A percentile compares a stretch with the other conserved stretches of the same genome.
Conservation (phyloP, 495 filamentous ascomycete genomes). For the Penicillium nucicola region DNA sequence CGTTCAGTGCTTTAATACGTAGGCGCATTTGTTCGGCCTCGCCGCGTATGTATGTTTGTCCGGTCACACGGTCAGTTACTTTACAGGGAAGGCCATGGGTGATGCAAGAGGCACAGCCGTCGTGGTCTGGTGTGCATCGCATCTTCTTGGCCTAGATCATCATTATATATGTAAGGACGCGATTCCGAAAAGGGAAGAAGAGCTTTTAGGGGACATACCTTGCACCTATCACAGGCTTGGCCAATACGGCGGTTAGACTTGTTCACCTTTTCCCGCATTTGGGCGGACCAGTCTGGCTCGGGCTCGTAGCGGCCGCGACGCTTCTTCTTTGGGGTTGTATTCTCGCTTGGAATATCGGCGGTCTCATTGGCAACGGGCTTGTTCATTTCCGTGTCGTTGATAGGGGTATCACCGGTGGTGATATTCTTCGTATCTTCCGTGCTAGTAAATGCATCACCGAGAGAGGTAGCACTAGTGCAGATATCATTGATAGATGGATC, state of each 20-base stretch:
- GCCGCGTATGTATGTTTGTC: constrained; percentile 72
- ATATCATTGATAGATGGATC: no score
- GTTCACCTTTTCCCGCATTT: neutral
- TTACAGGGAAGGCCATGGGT: constrained; percentile 69
- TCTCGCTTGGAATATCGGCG: neutral
- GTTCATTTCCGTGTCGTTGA: no score
- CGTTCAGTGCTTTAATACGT: neutral
- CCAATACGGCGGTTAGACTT: constrained; percentile 29
- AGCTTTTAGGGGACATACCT: constrained; percentile 50
- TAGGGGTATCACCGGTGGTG: neutral
- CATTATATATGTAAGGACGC: neutral
- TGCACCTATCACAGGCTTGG: constrained; percentile 90
- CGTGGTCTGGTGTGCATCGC: constrained; percentile 69
- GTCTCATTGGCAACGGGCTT: neutral
- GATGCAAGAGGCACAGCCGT: constrained; percentile 73
- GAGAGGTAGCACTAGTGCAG: no score
- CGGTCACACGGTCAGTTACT: constrained; percentile 85
- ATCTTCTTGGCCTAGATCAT: constrained; percentile 71
- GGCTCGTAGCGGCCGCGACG: constrained; percentile 8
- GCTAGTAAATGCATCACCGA: no score
- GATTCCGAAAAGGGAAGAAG: neutral
- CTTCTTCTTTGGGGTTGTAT: neutral
- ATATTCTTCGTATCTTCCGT: neutral
- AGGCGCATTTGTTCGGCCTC: constrained; percentile 4
- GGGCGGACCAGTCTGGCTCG: constrained; percentile 9